A percentile compares a stretch with the other conserved stretches of the same genome.
phyloP scores from a whole-genome alignment of 2,329 filamentous ascomycete species.

The Metarhizium anisopliae region DNA sequence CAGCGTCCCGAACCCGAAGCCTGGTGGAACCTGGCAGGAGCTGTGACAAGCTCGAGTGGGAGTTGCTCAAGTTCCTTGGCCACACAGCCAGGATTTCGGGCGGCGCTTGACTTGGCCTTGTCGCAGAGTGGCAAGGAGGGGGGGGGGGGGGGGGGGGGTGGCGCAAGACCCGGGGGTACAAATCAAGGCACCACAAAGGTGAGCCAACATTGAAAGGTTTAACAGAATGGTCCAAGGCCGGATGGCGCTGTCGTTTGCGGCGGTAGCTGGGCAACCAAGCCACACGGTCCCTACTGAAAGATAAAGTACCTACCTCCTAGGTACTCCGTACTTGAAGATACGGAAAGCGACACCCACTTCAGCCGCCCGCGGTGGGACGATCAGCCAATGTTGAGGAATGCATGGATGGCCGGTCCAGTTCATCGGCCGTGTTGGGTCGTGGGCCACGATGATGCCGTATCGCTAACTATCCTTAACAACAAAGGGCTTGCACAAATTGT shows the following conservation, averaged over 20 bases:
- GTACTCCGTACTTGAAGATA: no score
- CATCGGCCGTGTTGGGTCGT: background rate
- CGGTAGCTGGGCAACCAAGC: slow-evolving; percentile 1
- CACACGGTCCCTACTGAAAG: background rate
- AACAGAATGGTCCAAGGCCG: background rate
- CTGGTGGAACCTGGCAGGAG: slow-evolving; percentile 6
- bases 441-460: background rate
- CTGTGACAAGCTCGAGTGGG: slow-evolving; percentile 2
- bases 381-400: background rate
- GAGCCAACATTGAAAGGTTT: background rate
- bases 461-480: background rate
- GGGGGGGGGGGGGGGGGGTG: slow-evolving; percentile 1
- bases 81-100: slow-evolving; percentile 3
- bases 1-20: background rate
- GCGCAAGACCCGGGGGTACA: background rate
- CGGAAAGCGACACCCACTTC: no score
- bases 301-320: no score
- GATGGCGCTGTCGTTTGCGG: slow-evolving; percentile 3
- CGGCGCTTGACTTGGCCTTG: slow-evolving; percentile 4
- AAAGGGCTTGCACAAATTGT: no score
- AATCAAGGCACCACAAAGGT: slow-evolving; percentile 2
- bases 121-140: slow-evolving; percentile 7
- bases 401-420: background rate
- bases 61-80: background rate
- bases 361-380: background rate